Evolutionary conservation across 176 grass and related monocot species (phyloP).

Genomic region (Lolium rigidum): DNA sequence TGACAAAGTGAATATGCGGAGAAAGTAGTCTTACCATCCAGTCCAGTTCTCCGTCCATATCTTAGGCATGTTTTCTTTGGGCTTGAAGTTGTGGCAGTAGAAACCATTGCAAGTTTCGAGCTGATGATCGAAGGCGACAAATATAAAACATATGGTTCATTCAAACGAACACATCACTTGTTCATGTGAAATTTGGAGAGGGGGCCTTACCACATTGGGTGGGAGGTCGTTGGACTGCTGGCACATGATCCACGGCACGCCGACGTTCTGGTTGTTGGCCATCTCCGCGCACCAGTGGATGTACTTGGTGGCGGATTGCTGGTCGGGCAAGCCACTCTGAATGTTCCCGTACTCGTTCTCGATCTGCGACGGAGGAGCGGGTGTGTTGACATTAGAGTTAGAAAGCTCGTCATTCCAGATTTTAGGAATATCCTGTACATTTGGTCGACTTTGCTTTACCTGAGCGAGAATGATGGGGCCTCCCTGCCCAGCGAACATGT

Average conservation of each 20-base stretch:
- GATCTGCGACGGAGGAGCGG: conserved; percentile 33
- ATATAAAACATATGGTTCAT: not conserved
- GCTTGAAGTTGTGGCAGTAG: conserved; percentile 53
- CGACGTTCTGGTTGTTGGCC: conserved; percentile 44
- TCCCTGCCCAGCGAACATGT: conserved; percentile 55
- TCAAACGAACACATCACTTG: not conserved
- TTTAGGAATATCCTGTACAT: not conserved
- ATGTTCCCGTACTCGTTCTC: conserved; percentile 77
- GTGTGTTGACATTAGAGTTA: not conserved
- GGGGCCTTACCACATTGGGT: conserved; percentile 38
- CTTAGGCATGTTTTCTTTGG: conserved; percentile 57
- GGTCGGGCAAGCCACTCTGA: conserved; percentile 14
- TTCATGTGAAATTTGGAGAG: not conserved
- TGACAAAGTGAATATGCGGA: not conserved
- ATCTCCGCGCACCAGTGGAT: conserved; percentile 58
- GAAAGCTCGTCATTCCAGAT: not conserved
- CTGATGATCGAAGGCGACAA: conserved; percentile 5
- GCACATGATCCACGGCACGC: conserved; percentile 78
- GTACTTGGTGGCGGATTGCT: conserved; percentile 35
- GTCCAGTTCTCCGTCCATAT: conserved; percentile 79
- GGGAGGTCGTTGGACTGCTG: conserved; percentile 58
- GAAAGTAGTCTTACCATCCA: conserved; percentile 46
- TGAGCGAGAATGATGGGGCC: conserved; percentile 72
- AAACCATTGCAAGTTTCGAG: conserved; percentile 77
- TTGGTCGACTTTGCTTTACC: conserved; percentile 28